Evolutionary conservation across 2,329 filamentous ascomycete genomes (phyloP), one percentile per base, ranked within the genome.

Genomic region (Xylariaceae sp.): DNA sequence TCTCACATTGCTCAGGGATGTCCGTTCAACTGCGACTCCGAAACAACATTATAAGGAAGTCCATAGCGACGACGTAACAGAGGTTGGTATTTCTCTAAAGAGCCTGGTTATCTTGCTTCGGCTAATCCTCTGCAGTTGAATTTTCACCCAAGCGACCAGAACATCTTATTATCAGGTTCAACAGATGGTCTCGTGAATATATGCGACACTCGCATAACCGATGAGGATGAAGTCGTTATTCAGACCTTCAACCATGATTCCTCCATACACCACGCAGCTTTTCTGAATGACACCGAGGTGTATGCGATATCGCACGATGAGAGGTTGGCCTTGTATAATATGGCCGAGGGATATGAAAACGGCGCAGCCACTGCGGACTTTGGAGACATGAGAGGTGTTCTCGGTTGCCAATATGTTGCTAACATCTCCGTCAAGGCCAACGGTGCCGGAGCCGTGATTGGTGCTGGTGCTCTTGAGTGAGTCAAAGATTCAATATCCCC

Each of bases 101-200:
- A 8, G 23, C 55, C 2, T 47, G 17, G 47, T 35, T 51, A 4
- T 3, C 10, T 3, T 51, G 37, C 10, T 6, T 18, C 50, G 9
- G 23, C 61, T 68, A 73, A 64, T 60, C 62, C 65, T n/a, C n/a
- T 68, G 53, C 69, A 85, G 78, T 73, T 87, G 1, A 77, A 80
- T 68, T 85, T 86, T 67, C 86, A 89, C 72, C 85, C 86, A 0
- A 76, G 73, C 2, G 76, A 82, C 53, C 78, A 82, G 0, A 78
- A 82, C 50, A 76, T 89, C 13, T 80, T 93, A 4, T 78, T 93
- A 9, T 90, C 88, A 1, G 88, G 88, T 49, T 90, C 88, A 44
- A 93, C 89, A 11, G 90, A 94, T 73, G 89, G 89, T 5, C 81
- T 93, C 1, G 81, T 93, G 67, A 92, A 89, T 69, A 77, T 93